Conservation (phyloP, 2,329 filamentous ascomycete genomes). For the Sporothrix curviconia region DNA sequence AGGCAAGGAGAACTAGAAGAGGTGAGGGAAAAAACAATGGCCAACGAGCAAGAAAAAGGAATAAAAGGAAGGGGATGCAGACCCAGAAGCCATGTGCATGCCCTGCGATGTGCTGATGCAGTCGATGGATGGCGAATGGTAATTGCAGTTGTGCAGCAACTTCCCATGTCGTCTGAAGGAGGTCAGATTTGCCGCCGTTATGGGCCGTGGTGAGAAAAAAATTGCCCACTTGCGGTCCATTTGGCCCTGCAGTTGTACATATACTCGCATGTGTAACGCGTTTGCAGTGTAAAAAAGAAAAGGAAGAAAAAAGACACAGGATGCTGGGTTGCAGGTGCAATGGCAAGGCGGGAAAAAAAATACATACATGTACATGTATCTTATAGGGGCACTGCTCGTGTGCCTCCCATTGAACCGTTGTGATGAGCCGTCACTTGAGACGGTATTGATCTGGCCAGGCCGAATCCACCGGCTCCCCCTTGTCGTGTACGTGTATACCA, state of each 20-base stretch:
- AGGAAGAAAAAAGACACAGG: too few species aligned
- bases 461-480: too few species aligned
- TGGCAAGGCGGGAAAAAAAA: too few species aligned
- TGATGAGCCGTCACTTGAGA: background rate
- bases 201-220: background rate
- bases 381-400: background rate
- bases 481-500: background rate
- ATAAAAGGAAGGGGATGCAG: background rate
- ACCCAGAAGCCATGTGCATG: slow-evolving; percentile 2
- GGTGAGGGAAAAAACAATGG: background rate
- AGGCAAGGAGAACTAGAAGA: background rate
- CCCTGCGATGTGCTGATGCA: background rate
- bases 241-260: too few species aligned
- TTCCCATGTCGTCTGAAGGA: too few species aligned
- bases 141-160: too few species aligned
- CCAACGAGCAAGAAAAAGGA: background rate
- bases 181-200: background rate
- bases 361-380: too few species aligned
- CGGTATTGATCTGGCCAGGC: background rate
- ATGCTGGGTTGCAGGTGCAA: too few species aligned
- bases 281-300: too few species aligned
- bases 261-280: too few species aligned
- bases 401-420: background rate
- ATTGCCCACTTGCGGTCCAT: background rate
- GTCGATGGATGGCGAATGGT: too few species aligned